Percentiles rank a stretch among this genome's conserved stretches.
phyloP scores from a whole-genome alignment of 2,329 filamentous ascomycete species.

The Pseudogymnoascus verrucosus region DNA sequence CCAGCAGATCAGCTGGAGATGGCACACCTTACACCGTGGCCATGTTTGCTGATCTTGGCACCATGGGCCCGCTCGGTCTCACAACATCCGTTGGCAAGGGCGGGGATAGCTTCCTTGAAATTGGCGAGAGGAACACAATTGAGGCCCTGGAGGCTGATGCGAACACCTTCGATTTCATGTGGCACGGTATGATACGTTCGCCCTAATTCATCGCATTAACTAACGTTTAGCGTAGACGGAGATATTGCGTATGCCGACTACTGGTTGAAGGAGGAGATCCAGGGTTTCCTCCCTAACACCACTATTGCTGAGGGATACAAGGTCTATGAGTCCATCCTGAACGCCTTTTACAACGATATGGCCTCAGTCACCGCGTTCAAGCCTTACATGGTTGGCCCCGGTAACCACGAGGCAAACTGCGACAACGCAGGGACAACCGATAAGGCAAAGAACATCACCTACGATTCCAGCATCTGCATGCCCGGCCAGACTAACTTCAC shows the following conservation, averaged over 20 bases:
- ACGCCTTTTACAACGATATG: conserved; percentile 49
- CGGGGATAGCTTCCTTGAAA: conserved; percentile 4
- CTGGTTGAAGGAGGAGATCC: conserved; percentile 31
- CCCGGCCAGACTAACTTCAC: conserved; percentile 51
- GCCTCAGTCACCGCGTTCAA: conserved; percentile 45
- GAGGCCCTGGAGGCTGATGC: conserved; percentile 9
- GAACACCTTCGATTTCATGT: conserved; percentile 15
- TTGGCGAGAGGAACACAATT: conserved; percentile 14
- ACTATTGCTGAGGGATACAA: conserved; percentile 43
- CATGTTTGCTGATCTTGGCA: conserved; percentile 15
- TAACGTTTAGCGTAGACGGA: conserved; percentile 7
- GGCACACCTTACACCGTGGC: conserved; percentile 19
- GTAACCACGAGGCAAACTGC: conserved; percentile 52
- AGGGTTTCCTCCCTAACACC: conserved; percentile 30
- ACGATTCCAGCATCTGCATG: conserved; percentile 36
- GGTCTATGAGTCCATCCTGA: conserved; percentile 47
- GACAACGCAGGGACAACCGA: conserved; percentile 19
- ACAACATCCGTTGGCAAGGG: conserved; percentile 11
- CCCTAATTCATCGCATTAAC: not conserved
- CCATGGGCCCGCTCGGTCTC: conserved; percentile 15
- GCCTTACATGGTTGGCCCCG: conserved; percentile 49
- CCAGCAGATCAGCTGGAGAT: conserved; percentile 17
- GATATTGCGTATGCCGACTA: conserved; percentile 53
- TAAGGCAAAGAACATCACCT: conserved; percentile 34
- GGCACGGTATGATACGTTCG: conserved; percentile 13